Evolutionary conservation across 208 protist species (phyloP).

Genomic region (Trichomonas tenax): DNA sequence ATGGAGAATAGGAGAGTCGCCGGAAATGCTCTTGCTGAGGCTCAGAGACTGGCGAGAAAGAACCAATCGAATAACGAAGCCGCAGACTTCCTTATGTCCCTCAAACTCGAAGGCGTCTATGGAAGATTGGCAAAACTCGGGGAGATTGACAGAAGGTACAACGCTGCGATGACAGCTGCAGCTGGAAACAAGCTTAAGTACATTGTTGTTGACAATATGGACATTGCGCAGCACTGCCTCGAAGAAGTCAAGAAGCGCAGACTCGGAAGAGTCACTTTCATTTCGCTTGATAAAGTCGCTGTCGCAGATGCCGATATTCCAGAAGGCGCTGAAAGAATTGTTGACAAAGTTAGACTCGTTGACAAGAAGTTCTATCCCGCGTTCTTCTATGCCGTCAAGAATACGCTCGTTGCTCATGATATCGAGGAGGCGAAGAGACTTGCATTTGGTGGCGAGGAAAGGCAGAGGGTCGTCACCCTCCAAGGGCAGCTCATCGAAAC

Average conservation of each 20-base stretch:
- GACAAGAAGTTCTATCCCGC: neutral
- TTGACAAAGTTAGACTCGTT: neutral
- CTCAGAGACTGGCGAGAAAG: neutral
- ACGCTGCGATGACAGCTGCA: conserved; percentile 87
- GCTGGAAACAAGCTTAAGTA: conserved; percentile 69
- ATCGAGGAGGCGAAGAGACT: conserved; percentile 21
- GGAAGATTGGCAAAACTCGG: conserved; percentile 91
- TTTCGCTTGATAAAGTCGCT: conserved; percentile 58
- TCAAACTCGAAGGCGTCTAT: conserved; percentile 43
- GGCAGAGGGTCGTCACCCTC: conserved; percentile 34
- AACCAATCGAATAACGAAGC: neutral
- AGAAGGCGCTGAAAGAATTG: neutral
- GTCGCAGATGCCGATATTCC: neutral
- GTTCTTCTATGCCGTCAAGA: neutral
- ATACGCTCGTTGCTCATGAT: neutral
- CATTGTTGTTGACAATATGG: conserved; percentile 86
- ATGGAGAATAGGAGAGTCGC: neutral
- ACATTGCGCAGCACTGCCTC: conserved; percentile 59
- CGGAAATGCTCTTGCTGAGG: neutral
- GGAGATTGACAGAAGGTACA: conserved; percentile 77
- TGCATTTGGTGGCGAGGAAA: conserved; percentile 18
- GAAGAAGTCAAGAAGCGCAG: conserved; percentile 68
- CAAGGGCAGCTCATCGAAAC: conserved; percentile 59
- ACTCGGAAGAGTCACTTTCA: conserved; percentile 83
- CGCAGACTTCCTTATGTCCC: conserved; percentile 29